These are phyloP conservation scores for Hyphodiscus hymeniophilus DNA, from an alignment of 495 filamentous ascomycete species.

Conservation along the genomic window DNA sequence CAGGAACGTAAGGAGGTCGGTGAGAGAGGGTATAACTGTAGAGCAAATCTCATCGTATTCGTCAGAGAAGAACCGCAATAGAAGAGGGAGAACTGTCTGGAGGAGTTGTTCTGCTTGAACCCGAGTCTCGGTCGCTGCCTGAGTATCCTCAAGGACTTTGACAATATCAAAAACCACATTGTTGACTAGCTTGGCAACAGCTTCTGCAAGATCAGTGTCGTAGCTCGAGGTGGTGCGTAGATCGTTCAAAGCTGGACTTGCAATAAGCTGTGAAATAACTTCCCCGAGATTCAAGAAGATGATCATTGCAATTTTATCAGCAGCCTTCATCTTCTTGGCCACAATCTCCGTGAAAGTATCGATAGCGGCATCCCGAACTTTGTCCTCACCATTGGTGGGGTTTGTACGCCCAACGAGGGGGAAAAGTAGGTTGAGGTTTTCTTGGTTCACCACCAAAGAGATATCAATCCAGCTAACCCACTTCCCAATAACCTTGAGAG, in stretches of 20 bases:
- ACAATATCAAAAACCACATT: slow-evolving; percentile 79
- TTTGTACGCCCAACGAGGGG: slow-evolving; percentile 60
- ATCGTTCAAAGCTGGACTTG: slow-evolving; percentile 68
- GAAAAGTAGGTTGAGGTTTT: slow-evolving; percentile 75
- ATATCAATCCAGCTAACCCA: slow-evolving; percentile 99
- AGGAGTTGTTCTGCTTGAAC: slow-evolving; percentile 64
- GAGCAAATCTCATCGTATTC: slow-evolving; percentile 98
- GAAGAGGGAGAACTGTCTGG: slow-evolving; percentile 70
- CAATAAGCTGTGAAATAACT: slow-evolving; percentile 73
- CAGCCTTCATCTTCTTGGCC: slow-evolving; percentile 92
- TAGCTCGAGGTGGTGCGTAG: slow-evolving; percentile 74
- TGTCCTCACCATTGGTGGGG: slow-evolving; percentile 46
- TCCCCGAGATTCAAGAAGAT: slow-evolving; percentile 75
- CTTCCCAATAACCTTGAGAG: slow-evolving; percentile 76
- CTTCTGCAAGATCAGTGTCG: slow-evolving; percentile 90
- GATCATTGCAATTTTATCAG: slow-evolving; percentile 91
- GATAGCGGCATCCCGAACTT: slow-evolving; percentile 77
- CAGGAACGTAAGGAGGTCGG: slow-evolving; percentile 80
- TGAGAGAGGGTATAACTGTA: slow-evolving; percentile 83
- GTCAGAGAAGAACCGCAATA: slow-evolving; percentile 90
- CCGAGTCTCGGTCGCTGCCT: slow-evolving; percentile 44
- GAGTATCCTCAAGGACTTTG: slow-evolving; percentile 53
- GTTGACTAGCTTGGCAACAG: slow-evolving; percentile 93
- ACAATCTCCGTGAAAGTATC: slow-evolving; percentile 92
- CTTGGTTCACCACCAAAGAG: slow-evolving; percentile 78